Percentiles rank a stretch among this genome's conserved stretches.
These are phyloP conservation scores for Dictyostelium capitatum DNA, from an alignment of 78 protist species.

Conservation along the genomic window DNA sequence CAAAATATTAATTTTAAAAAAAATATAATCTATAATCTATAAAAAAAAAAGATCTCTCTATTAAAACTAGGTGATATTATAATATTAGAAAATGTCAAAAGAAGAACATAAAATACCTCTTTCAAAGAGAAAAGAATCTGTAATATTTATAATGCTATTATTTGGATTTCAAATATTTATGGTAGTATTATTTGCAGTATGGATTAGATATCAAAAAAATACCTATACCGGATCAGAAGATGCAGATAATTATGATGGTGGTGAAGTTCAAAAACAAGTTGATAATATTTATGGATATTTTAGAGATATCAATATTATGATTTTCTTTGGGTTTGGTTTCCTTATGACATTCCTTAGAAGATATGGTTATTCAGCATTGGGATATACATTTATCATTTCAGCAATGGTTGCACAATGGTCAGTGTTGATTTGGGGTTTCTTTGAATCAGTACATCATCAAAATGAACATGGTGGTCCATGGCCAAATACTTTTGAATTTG, in stretches of 20 bases:
- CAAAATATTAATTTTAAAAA: not conserved
- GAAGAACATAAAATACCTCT: slow-evolving; percentile 2
- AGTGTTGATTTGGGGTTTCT: slow-evolving; percentile 82
- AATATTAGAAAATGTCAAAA: not conserved
- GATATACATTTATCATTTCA: slow-evolving; percentile 85
- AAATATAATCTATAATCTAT: not conserved
- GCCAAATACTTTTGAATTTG: not conserved
- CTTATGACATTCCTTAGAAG: slow-evolving; percentile 90
- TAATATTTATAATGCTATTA: not conserved
- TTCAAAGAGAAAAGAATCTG: slow-evolving; percentile 26
- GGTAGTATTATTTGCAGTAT: slow-evolving; percentile 48
- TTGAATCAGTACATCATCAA: slow-evolving; percentile 46
- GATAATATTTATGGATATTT: slow-evolving; percentile 71
- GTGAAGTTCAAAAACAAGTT: not conserved
- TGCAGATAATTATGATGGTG: slow-evolving; percentile 4
- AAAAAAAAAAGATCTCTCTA: not conserved
- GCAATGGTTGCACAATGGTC: slow-evolving; percentile 90
- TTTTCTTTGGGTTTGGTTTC: slow-evolving; percentile 97
- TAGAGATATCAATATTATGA: slow-evolving; percentile 94
- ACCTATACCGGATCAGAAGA: too few relatives aligned
- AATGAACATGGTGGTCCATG: slow-evolving; percentile 39
- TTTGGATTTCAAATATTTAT: slow-evolving; percentile 63
- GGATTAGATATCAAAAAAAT: slow-evolving; percentile 39
- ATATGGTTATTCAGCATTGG: slow-evolving; percentile 88
- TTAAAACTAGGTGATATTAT: too few relatives aligned